Evolutionary conservation across 2,329 filamentous ascomycete genomes (phyloP), one percentile per base, ranked within the genome.

Genomic region (Aaosphaeria arxii): DNA sequence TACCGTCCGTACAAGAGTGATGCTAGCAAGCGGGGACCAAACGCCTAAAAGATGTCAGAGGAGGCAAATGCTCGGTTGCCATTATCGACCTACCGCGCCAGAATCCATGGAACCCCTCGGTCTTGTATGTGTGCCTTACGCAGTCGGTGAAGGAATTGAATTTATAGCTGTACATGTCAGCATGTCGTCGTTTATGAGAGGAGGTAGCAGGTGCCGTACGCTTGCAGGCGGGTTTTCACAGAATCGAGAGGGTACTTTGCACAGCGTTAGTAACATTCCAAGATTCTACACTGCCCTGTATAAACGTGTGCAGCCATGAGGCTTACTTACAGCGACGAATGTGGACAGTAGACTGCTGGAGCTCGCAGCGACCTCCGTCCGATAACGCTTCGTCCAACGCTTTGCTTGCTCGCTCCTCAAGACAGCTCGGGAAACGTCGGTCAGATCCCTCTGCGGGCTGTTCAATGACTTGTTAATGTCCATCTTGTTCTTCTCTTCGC

Each of bases 171-270:
- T 43, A 11, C 24, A 33, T 30, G 56, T 67, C 50, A 66, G 58
- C 30, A 30, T 32, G 49, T 36, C 9, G n/a, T 36, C 30, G 43
- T 44, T 24, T 5, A 29, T 24, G 35, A 24, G 35, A 13, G n/a
- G 28, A 11, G 29, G 28, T 44, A 45, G 49, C 42, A 39, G 47
- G 36, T 45, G 43, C 57, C 71, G 53, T 70, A 74, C 56, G 87
- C 88, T 75, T 95, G 89, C 84, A 94, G 89, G 63, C 89, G 87
- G 47, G 88, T 91, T 77, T 95, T 95, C 67, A 92, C 86, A 61
- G 89, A 92, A 70, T 95, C 89, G 58, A 95, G 82, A 24, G 89
- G 89, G 66, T 92, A 95, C 76, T 79, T 45, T 24, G 45, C 51
- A 43, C 43, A 24, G 17, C 46, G 49, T 70, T 40, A 70, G 65